phyloP scores from a whole-genome alignment of 352 stramenopile species.

The Pythium sukuiense region DNA sequence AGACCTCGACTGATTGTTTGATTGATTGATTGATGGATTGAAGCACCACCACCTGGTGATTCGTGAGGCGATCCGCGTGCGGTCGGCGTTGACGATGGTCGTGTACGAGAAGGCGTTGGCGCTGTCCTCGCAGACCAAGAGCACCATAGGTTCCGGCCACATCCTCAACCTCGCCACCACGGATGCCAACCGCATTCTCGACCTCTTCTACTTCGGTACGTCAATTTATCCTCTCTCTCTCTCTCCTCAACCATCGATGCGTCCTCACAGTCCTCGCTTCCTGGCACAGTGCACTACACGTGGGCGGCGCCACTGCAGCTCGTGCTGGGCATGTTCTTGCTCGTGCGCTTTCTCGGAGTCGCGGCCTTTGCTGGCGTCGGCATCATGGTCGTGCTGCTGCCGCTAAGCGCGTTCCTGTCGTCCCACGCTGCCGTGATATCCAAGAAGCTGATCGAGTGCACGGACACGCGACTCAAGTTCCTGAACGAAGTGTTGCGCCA shows the following conservation, averaged over 20 bases:
- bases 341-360: constrained; percentile 50
- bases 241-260: neutral
- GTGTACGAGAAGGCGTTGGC: constrained; percentile 61
- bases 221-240: neutral
- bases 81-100: constrained; percentile 62
- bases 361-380: constrained; percentile 55
- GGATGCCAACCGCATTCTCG: constrained; percentile 90
- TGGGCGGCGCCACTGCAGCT: constrained; percentile 66
- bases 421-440: constrained; percentile 39
- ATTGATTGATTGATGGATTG: no score
- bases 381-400: constrained; percentile 59
- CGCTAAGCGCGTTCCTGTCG: constrained; percentile 40
- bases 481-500: constrained; percentile 59
- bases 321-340: constrained; percentile 48
- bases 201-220: constrained; percentile 60
- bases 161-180: constrained; percentile 95
- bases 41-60: constrained; percentile 64
- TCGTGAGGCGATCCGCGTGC: constrained; percentile 62
- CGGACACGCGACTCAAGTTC: constrained; percentile 55
- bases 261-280: neutral
- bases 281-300: constrained; percentile 47
- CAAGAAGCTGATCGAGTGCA: constrained; percentile 45
- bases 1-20: neutral
- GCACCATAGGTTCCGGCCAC: constrained; percentile 57
- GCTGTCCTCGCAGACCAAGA: constrained; percentile 63